Evolutionary conservation across 345 rosid species (phyloP), one percentile per base, ranked within the genome.

Genomic region (Salix purpurea): DNA sequence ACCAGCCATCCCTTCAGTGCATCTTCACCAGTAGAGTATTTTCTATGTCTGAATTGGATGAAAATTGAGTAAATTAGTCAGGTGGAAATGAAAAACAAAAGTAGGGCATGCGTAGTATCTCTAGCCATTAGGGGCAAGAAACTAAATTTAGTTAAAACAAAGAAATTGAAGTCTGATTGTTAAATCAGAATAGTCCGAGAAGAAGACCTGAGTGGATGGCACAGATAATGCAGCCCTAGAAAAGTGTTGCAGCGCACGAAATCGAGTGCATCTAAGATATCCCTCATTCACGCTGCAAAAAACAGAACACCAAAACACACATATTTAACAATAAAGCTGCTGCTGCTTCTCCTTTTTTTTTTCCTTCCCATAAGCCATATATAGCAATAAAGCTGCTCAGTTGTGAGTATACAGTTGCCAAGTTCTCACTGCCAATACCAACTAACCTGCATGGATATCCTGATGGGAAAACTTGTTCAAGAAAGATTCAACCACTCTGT

Each of bases 1-100:
- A 96, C 92, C 69, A 94, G 76, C 99, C 99, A 96, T 56, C 98
- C 99, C 88, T 93, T 90, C 82, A 92, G 74, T 61, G 95, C 99
- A 73, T 96, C 98, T 90, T 92, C 94, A 12, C 90, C 99, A 0
- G 91, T 83, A 8, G 97, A 98, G 79, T 75, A 96, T 84, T 80
- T 85, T 90, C 71, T 97, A 94, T 9, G 85, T 88, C 98, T 91
- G 89, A 72, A 64, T 75, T 24, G 65, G 42, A 78, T 78, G 24
- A 40, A 71, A 84, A 65, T 56, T 3, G 66, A 15, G 44, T 60
- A 64, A 26, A 75, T 28, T 69, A 68, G 81, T 74, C 79, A 34
- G 61, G 54, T 77, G 19, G 78, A 78, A 61, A 65, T 76, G 42
- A 65, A 58, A 9, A 76, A 54, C 77, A 26, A 24, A 24, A 40